Evolutionary conservation across 1,284 basidiomycete species (phyloP).

Genomic region (Ceratobasidium sp.): DNA sequence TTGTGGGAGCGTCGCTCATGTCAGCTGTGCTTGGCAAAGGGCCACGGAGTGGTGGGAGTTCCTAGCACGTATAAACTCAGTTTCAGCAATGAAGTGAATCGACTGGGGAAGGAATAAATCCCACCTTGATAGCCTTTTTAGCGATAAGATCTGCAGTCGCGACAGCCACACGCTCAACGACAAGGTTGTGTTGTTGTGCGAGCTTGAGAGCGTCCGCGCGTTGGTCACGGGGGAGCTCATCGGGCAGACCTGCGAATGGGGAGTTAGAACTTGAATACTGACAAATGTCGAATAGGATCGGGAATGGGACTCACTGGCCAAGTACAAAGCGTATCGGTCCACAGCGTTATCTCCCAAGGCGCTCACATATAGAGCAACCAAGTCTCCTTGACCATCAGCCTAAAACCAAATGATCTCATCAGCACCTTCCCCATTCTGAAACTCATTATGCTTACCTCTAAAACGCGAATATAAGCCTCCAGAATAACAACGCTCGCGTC

Average conservation of each 20-base stretch:
- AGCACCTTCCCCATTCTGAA: not conserved
- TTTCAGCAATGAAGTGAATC: slow-evolving; percentile 44
- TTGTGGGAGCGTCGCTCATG: slow-evolving; percentile 51
- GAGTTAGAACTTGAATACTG: not conserved
- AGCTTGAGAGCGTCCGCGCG: slow-evolving; percentile 78
- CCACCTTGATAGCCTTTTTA: slow-evolving; percentile 63
- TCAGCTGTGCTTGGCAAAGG: slow-evolving; percentile 65
- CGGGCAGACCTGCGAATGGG: not conserved
- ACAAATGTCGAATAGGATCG: too few relatives aligned
- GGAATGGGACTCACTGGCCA: slow-evolving; percentile 62
- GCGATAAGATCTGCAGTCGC: slow-evolving; percentile 81
- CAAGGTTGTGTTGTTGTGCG: slow-evolving; percentile 85
- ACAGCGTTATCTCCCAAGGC: slow-evolving; percentile 92
- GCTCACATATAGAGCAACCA: slow-evolving; percentile 94
- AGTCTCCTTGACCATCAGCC: slow-evolving; percentile 80
- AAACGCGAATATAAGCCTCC: slow-evolving; percentile 87
- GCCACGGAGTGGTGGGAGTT: slow-evolving; percentile 64
- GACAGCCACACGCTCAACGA: slow-evolving; percentile 83
- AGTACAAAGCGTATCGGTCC: slow-evolving; percentile 91
- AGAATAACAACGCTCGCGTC: slow-evolving; percentile 83
- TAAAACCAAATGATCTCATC: slow-evolving; percentile 50
- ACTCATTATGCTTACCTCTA: slow-evolving; percentile 69
- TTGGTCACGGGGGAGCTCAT: slow-evolving; percentile 56
- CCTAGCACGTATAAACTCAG: slow-evolving; percentile 41
- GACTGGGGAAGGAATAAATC: not conserved